These are phyloP conservation scores for Priceomyces haplophilus DNA, from an alignment of 805 yeast species.

Conservation along the genomic window DNA sequence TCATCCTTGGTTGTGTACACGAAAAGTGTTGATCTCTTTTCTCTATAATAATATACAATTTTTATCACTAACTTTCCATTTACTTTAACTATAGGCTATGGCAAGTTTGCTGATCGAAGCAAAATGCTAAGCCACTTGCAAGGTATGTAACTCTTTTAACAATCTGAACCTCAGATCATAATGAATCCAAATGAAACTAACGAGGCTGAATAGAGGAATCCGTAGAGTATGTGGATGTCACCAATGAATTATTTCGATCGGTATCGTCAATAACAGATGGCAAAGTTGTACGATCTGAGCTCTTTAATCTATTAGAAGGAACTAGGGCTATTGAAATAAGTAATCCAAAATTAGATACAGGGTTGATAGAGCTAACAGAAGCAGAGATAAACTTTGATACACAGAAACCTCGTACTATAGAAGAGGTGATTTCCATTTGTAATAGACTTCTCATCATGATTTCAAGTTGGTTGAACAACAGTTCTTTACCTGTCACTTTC, in stretches of 20 bases:
- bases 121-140: neutral
- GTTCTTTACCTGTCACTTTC: conserved; percentile 72
- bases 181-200: neutral
- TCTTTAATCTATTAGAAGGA: conserved; percentile 72
- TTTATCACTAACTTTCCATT: neutral
- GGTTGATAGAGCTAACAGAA: conserved; percentile 48
- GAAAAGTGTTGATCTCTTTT: neutral
- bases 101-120: neutral
- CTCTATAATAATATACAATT: neutral
- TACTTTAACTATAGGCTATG: neutral
- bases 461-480: conserved; percentile 73
- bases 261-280: conserved; percentile 43
- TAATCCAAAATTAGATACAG: conserved; percentile 74
- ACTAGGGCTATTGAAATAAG: conserved; percentile 82
- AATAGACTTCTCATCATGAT: conserved; percentile 53
- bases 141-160: neutral
- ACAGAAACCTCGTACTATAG: conserved; percentile 30
- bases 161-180: neutral
- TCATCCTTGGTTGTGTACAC: neutral
- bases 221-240: conserved; percentile 45
- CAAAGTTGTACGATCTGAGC: conserved; percentile 54
- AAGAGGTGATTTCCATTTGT: conserved; percentile 48
- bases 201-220: neutral
- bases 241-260: conserved; percentile 45
- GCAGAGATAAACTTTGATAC: conserved; percentile 50